Conservation (phyloP, 345 rosid species). For the rapeseed (Brassica napus) region DNA sequence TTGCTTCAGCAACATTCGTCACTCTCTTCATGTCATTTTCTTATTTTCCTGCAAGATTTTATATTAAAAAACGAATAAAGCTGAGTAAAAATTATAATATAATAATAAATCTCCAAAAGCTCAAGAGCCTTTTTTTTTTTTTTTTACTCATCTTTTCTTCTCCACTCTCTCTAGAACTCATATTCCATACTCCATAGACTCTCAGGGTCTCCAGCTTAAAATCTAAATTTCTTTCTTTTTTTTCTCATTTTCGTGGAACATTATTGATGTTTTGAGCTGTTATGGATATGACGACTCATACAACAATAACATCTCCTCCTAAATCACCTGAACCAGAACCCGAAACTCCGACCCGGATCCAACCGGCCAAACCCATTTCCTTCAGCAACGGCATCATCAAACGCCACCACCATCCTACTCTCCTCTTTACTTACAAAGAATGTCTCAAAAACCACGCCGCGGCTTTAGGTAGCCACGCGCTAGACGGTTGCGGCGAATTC, state of each 20-base stretch:
- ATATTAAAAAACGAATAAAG: background rate
- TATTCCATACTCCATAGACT: background rate
- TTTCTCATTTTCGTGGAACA: background rate
- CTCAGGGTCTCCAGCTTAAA: slow-evolving; percentile 10
- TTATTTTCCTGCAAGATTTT: slow-evolving; percentile 1
- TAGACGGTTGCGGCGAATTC: slow-evolving; percentile 89
- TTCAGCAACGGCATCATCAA: slow-evolving; percentile 75
- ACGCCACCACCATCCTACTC: slow-evolving; percentile 51
- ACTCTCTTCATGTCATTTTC: slow-evolving; percentile 33
- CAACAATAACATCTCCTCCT: slow-evolving; percentile 24
- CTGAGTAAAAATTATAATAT: background rate
- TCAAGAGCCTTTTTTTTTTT: background rate
- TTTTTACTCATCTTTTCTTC: slow-evolving; percentile 32
- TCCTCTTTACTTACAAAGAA: slow-evolving; percentile 55
- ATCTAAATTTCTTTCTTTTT: slow-evolving; percentile 3
- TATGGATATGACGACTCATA: slow-evolving; percentile 43
- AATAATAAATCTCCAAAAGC: slow-evolving; percentile 28
- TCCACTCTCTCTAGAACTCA: slow-evolving; percentile 26
- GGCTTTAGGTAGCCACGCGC: slow-evolving; percentile 63
- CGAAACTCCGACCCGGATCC: slow-evolving; percentile 69
- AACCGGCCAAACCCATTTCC: slow-evolving; percentile 55
- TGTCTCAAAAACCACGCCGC: slow-evolving; percentile 89
- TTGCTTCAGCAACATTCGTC: slow-evolving; percentile 36
- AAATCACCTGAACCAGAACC: slow-evolving; percentile 65
- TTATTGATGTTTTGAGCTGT: slow-evolving; percentile 57